Evolutionary conservation across 192 early-diverging fungal species (phyloP).

Genomic region (Mortierella claussenii): DNA sequence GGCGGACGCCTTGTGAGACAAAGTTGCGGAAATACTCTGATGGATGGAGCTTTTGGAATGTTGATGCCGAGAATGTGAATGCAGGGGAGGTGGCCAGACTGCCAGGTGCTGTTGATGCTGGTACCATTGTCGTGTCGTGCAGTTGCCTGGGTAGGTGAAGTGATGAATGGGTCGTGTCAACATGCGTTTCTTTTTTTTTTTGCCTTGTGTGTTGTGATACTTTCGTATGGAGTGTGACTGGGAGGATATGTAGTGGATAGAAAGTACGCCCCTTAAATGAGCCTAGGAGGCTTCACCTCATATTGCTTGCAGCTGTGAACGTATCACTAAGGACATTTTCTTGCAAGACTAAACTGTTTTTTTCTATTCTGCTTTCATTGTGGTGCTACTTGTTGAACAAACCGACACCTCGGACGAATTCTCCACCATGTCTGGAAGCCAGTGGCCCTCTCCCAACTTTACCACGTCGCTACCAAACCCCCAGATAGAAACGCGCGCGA

Average conservation of each 20-base stretch:
- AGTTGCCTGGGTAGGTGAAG: no score
- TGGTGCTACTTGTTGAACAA: not conserved
- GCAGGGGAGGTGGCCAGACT: conserved; percentile 22
- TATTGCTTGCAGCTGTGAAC: no score
- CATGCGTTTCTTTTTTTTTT: conserved; percentile 4
- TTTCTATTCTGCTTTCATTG: not conserved
- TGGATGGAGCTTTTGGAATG: conserved; percentile 90
- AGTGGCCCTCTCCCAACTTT: no score
- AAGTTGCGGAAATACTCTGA: conserved; percentile 89
- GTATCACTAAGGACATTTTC: no score
- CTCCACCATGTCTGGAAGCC: no score
- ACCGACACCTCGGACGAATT: not conserved
- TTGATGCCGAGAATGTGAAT: conserved; percentile 63
- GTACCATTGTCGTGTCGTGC: conserved; percentile 4
- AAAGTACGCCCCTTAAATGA: no score
- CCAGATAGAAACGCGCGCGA: no score
- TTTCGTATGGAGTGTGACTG: no score
- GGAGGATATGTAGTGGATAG: no score
- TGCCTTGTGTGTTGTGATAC: not conserved
- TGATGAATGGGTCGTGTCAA: not conserved
- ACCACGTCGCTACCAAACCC: no score
- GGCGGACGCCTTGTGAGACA: conserved; percentile 78
- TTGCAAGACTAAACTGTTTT: no score
- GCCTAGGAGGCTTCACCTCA: no score
- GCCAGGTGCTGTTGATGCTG: conserved; percentile 10